Evolutionary conservation across 768 basidiomycete species (phyloP).

Genomic region (Hypsizygus marmoreus): DNA sequence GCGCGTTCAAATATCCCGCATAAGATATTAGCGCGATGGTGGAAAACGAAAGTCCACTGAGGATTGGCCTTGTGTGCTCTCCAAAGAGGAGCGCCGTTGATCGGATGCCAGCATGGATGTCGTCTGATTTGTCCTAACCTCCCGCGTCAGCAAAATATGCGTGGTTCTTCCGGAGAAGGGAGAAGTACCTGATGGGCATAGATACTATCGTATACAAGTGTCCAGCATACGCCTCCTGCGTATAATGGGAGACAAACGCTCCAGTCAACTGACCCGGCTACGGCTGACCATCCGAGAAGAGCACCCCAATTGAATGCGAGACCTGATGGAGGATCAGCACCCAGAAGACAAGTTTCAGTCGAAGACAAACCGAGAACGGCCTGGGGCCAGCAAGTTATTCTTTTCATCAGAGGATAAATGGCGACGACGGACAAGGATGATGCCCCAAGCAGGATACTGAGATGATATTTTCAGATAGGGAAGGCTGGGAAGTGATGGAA

Average conservation of each 20-base stretch:
- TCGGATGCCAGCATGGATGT: slow-evolving; percentile 83
- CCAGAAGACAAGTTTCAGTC: not conserved
- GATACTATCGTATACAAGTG: slow-evolving; percentile 95
- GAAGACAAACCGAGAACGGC: slow-evolving; percentile 77
- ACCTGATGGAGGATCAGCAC: slow-evolving; percentile 45
- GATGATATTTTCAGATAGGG: not conserved
- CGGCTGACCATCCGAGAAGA: slow-evolving; percentile 93
- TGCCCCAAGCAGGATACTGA: slow-evolving; percentile 88
- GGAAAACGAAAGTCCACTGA: slow-evolving; percentile 70
- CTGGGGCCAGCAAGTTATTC: slow-evolving; percentile 96
- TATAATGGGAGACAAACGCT: slow-evolving; percentile 83
- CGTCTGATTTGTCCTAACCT: slow-evolving; percentile 86
- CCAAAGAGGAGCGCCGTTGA: slow-evolving; percentile 95
- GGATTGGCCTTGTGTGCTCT: slow-evolving; percentile 69
- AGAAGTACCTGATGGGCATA: slow-evolving; percentile 89
- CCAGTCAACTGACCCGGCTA: slow-evolving; percentile 83
- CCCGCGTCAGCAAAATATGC: slow-evolving; percentile 2
- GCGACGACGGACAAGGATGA: slow-evolving; percentile 86
- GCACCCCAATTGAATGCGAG: slow-evolving; percentile 98
- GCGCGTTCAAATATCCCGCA: slow-evolving; percentile 79
- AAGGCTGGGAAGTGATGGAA: not conserved
- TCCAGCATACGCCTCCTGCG: slow-evolving; percentile 89
- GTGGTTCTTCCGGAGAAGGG: not conserved
- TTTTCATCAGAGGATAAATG: slow-evolving; percentile 96
- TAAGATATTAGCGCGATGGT: slow-evolving; percentile 74